Conservation (phyloP, 345 rosid genomes). For the Microcos paniculata region DNA sequence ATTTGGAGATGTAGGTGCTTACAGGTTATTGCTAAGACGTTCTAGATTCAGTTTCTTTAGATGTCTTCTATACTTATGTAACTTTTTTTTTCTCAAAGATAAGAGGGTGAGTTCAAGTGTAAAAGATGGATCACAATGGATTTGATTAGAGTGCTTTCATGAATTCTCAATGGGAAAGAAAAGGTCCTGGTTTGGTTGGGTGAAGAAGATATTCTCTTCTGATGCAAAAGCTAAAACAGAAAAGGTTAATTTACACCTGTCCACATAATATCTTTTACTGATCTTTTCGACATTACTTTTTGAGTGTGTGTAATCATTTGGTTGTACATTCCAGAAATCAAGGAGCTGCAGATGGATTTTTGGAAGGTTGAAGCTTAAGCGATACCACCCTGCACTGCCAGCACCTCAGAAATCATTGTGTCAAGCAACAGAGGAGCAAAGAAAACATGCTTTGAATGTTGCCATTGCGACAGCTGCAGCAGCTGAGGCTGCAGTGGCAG, state of each 20-base stretch:
- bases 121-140: conserved; percentile 14
- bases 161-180: conserved; percentile 59
- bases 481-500: conserved; percentile 87
- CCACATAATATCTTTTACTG: neutral
- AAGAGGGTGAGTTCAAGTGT: conserved; percentile 19
- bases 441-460: conserved; percentile 72
- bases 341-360: conserved; percentile 54
- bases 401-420: conserved; percentile 40
- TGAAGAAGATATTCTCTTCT: conserved; percentile 51
- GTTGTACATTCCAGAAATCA: conserved; percentile 38
- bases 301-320: neutral
- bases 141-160: conserved; percentile 29
- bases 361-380: conserved; percentile 49
- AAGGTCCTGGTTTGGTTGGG: conserved; percentile 62
- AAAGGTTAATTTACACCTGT: conserved; percentile 39
- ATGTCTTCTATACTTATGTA: neutral
- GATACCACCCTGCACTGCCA: conserved; percentile 45
- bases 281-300: neutral
- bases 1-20: neutral
- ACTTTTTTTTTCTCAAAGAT: conserved; percentile 15
- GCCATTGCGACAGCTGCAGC: conserved; percentile 89
- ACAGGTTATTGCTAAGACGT: neutral
- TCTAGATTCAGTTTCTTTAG: neutral
- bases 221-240: conserved; percentile 48
- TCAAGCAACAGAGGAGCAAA: conserved; percentile 70